Percentiles rank a stretch among this genome's conserved stretches.
phyloP scores from a whole-genome alignment of 345 rosid genomes.

The Sonneratia caseolaris region DNA sequence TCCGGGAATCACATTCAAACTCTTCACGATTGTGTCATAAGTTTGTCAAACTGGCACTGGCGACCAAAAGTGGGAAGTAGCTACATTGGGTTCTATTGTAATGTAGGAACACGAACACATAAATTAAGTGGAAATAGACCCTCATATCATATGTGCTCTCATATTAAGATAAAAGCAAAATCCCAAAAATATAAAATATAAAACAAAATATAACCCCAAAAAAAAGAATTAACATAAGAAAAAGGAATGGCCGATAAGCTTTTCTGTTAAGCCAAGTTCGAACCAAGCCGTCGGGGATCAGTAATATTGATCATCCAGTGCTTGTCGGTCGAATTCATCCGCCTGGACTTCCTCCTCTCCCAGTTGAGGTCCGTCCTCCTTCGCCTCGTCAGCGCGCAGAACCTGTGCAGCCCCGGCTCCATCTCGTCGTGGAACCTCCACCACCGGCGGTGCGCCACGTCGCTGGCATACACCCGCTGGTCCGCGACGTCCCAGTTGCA shows the following conservation, averaged over 20 bases:
- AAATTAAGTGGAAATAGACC: no score
- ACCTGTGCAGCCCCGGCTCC: conserved; percentile 44
- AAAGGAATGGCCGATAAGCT: not conserved
- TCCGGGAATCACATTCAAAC: no score
- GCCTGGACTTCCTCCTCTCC: conserved; percentile 57
- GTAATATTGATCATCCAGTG: conserved; percentile 78
- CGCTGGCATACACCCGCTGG: conserved; percentile 67
- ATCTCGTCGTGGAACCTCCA: conserved; percentile 71
- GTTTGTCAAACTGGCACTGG: no score
- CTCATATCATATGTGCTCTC: no score
- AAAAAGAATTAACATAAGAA: not conserved
- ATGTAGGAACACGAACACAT: no score
- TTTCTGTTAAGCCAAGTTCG: conserved; percentile 5
- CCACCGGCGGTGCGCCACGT: conserved; percentile 75
- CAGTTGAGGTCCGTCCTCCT: conserved; percentile 66
- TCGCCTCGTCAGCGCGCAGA: conserved; percentile 55
- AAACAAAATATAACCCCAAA: not conserved
- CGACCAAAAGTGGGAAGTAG: no score
- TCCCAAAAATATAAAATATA: not conserved
- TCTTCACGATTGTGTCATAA: no score
- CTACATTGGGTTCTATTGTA: no score
- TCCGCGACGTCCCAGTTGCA: conserved; percentile 58
- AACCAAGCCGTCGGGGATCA: conserved; percentile 48
- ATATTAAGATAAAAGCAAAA: no score
- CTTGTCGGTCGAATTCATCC: conserved; percentile 30